Base-by-base conservation (phyloP, 2,329 filamentous ascomycete species). In the Pestalotiopsis fici region DNA sequence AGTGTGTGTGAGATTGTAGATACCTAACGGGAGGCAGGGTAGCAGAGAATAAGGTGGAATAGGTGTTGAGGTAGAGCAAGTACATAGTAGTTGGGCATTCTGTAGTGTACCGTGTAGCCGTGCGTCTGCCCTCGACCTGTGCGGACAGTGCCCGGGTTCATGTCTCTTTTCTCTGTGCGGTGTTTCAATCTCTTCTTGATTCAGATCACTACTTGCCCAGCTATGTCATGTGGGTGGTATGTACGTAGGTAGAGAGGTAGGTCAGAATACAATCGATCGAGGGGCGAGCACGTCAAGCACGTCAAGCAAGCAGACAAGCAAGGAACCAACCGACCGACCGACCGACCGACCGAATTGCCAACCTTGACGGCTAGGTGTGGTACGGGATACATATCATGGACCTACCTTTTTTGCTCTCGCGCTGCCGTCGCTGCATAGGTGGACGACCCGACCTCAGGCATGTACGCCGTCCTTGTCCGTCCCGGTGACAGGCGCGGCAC, bases 401-500 rank as follows among this genome's bases (percentile, higher is more conserved):
- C 55, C 55, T 57, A 57, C 57, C 57, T 21, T 60, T 60, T 60
- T 39, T 21, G 57, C 57, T 60, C 57, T 21, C 57, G 31, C 31
- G 57, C 57, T 37, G 27, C n/a, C n/a, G 57, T 21, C 31, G 57
- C 57, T 60, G 27, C 27, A 31, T 60, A 21, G 13, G 15, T 37
- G 28, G 43, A 18, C 28, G 28, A 60, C 27, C 25, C 28, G 31
- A 57, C 55, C 55, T 18, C 27, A 57, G 23, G 25, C 27, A 27
- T 57, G 11, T 57, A 57, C 27, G 55, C 27, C 23, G 43, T 50
- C 21, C 43, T n/a, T n/a, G 43, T 50, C 43, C 43, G 43, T n/a
- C 43, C 43, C 55, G 23, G 6, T 57, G 55, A 31, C 55, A 57
- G 23, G 23, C 55, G 55, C 55, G 23, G 55, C 55, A 31, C 55